phyloP scores from a whole-genome alignment of 2,329 filamentous ascomycete genomes.

The Byssothecium circinans region DNA sequence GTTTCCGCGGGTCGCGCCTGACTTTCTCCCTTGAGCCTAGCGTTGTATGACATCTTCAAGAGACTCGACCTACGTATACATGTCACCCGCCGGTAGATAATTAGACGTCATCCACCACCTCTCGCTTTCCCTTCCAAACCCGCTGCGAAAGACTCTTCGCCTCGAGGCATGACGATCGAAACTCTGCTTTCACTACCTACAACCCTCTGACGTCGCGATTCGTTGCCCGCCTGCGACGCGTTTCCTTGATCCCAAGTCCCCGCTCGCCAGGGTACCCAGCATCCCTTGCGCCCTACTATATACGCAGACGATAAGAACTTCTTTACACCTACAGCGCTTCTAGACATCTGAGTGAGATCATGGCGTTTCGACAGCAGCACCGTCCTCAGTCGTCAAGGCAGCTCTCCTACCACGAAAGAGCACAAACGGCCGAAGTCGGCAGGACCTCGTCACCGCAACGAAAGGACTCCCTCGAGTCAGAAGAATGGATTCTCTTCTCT shows the following conservation, averaged over 20 bases:
- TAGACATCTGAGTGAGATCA: constrained; percentile 16
- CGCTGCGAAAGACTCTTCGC: constrained; percentile 6
- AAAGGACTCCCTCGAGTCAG: constrained; percentile 63
- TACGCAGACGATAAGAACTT: too few species aligned
- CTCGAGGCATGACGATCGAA: constrained; percentile 21
- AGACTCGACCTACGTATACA: constrained; percentile 2
- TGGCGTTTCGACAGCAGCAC: constrained; percentile 45
- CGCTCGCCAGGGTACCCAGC: background rate
- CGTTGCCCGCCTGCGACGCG: background rate
- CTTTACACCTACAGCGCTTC: background rate
- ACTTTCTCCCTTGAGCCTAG: constrained; percentile 10
- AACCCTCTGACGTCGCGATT: constrained; percentile 13
- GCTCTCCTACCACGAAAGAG: constrained; percentile 36
- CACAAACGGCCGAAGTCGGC: constrained; percentile 25
- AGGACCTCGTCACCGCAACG: constrained; percentile 40
- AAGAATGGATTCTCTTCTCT: constrained; percentile 97
- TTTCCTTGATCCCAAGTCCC: background rate
- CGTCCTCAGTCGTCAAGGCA: constrained; percentile 39
- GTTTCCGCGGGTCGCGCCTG: constrained; percentile 9
- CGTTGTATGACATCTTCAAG: constrained; percentile 9
- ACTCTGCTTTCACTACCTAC: too few species aligned
- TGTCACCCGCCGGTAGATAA: constrained; percentile 1
- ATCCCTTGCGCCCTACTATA: background rate
- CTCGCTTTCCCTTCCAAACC: constrained; percentile 20
- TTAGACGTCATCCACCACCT: constrained; percentile 1